Evolutionary conservation across 257 asterid species (phyloP).

Genomic region (Solanum pennellii): DNA sequence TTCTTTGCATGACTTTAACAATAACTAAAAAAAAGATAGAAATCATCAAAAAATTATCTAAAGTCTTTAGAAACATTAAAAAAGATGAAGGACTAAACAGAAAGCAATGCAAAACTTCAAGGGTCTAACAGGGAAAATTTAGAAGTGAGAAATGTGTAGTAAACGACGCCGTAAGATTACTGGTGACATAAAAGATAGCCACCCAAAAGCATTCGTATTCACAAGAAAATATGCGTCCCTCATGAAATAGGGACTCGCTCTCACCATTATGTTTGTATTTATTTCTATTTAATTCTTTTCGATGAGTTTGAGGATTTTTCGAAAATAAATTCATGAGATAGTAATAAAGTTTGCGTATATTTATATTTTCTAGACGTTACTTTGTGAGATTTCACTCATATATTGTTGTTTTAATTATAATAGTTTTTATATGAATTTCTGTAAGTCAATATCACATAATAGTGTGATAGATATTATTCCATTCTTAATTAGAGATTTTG

Average conservation of each 20-base stretch:
- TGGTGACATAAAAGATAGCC: slow-evolving; percentile 25
- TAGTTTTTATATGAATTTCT: neutral
- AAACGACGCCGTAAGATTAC: neutral
- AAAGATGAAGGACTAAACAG: neutral
- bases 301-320: neutral
- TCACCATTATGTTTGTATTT: neutral
- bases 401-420: neutral
- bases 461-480: no score
- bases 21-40: neutral
- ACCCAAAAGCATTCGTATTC: slow-evolving; percentile 39
- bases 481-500: neutral
- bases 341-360: no score
- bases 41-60: neutral
- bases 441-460: neutral
- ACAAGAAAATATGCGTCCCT: slow-evolving; percentile 27
- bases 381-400: neutral
- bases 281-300: neutral
- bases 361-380: no score
- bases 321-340: rapidly evolving
- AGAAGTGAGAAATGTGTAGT: neutral
- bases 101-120: neutral
- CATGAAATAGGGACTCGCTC: slow-evolving; percentile 23
- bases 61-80: neutral
- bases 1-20: neutral
- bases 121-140: neutral